Percentiles rank a stretch among this genome's conserved stretches.
Conservation (phyloP, 768 basidiomycete species). For the Lyophyllum shimeji region DNA sequence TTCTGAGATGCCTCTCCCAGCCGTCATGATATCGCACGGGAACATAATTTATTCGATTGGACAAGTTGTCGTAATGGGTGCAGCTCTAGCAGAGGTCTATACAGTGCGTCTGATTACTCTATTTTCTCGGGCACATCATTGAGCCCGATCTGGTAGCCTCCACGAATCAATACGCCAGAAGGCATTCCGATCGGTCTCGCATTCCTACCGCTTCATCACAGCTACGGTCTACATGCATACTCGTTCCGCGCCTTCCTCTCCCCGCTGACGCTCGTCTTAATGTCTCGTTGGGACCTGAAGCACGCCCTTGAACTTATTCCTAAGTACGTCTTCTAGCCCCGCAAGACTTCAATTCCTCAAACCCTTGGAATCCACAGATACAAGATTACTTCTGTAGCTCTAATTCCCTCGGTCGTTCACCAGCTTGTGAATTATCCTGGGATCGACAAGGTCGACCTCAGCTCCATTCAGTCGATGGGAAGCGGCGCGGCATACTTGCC, state of each 20-base stretch:
- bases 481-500: slow-evolving; percentile 73
- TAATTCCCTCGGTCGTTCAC: slow-evolving; percentile 66
- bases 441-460: slow-evolving; percentile 50
- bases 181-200: slow-evolving; percentile 50
- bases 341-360: not conserved
- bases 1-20: slow-evolving; percentile 31
- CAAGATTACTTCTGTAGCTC: slow-evolving; percentile 43
- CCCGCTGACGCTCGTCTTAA: slow-evolving; percentile 49
- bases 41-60: slow-evolving; percentile 49
- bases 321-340: slow-evolving; percentile 43
- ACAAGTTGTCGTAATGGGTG: slow-evolving; percentile 33
- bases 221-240: slow-evolving; percentile 58
- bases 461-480: slow-evolving; percentile 39
- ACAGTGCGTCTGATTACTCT: slow-evolving; percentile 39
- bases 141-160: slow-evolving; percentile 29
- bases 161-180: slow-evolving; percentile 38
- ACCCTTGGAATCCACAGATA: slow-evolving; percentile 38
- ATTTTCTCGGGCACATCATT: no score
- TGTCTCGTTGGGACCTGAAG: slow-evolving; percentile 63
- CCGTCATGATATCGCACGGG: slow-evolving; percentile 73
- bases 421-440: slow-evolving; percentile 62
- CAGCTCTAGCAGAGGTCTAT: slow-evolving; percentile 32
- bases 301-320: slow-evolving; percentile 51
- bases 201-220: slow-evolving; percentile 69
- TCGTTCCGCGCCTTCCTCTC: slow-evolving; percentile 46